Conservation (phyloP, 2,329 filamentous ascomycete genomes). For the Talaromyces sp. region DNA sequence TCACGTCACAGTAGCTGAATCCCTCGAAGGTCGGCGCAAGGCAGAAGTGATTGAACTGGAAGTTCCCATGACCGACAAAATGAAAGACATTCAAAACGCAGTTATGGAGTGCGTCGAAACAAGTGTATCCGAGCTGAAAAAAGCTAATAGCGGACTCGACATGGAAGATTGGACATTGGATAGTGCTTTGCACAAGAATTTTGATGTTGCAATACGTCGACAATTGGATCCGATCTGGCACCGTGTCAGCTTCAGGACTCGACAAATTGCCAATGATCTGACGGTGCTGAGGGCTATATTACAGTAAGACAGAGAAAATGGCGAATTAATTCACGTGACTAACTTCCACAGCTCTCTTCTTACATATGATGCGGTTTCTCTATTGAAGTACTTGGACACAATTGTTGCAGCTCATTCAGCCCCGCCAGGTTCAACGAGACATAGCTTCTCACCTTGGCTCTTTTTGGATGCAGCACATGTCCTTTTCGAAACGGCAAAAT, state of each 20-base stretch:
- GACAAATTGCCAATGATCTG: constrained; percentile 88
- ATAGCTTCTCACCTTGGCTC: constrained; percentile 91
- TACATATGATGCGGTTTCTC: constrained; percentile 83
- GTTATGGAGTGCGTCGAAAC: constrained; percentile 95
- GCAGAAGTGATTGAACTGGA: constrained; percentile 97
- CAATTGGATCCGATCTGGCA: constrained; percentile 98
- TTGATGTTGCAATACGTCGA: constrained; percentile 80
- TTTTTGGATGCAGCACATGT: constrained; percentile 93
- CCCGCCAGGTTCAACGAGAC: constrained; percentile 77
- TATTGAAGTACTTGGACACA: constrained; percentile 89
- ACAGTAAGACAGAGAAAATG: constrained; percentile 50
- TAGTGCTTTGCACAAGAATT: constrained; percentile 86
- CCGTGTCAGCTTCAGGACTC: constrained; percentile 88
- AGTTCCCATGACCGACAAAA: constrained; percentile 90
- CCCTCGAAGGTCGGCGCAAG: constrained; percentile 84
- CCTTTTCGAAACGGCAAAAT: constrained; percentile 86
- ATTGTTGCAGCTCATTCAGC: constrained; percentile 88
- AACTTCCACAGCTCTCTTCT: constrained; percentile 57
- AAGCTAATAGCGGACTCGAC: constrained; percentile 81
- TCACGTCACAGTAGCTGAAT: constrained; percentile 83
- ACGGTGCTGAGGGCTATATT: constrained; percentile 78
- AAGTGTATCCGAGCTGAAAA: constrained; percentile 90
- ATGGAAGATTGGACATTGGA: constrained; percentile 98
- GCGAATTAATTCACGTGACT: constrained; percentile 14
- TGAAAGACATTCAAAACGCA: constrained; percentile 90